Evolutionary conservation across 805 yeast species (phyloP).

Genomic region (Martiniozyma abietophila): DNA sequence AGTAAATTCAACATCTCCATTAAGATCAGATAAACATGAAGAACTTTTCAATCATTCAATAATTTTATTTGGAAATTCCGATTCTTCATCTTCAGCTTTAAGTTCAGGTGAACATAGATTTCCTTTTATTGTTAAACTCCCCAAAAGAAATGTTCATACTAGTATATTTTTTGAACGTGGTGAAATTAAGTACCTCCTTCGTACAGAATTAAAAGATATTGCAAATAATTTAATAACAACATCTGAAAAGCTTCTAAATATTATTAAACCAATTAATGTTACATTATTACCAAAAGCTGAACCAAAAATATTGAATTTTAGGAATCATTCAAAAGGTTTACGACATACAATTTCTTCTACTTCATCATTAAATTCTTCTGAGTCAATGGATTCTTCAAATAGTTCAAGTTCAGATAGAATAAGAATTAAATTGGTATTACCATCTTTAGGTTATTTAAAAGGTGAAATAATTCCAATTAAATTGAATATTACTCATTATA

Average conservation of each 20-base stretch:
- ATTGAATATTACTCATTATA: conserved; percentile 57
- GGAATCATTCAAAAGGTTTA: conserved; percentile 31
- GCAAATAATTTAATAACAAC: conserved; percentile 24
- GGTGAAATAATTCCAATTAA: conserved; percentile 76
- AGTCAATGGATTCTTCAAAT: conserved; percentile 18
- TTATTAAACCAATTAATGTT: conserved; percentile 71
- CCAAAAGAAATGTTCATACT: conserved; percentile 61
- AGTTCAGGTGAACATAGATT: conserved; percentile 80
- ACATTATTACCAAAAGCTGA: conserved; percentile 55
- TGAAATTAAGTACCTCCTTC: conserved; percentile 57
- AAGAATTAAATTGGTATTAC: conserved; percentile 34
- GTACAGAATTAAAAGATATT: conserved; percentile 17
- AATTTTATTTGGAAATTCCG: conserved; percentile 42
- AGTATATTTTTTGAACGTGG: conserved; percentile 81
- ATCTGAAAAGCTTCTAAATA: conserved; percentile 49
- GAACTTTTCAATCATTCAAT: conserved; percentile 51
- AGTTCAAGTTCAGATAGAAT: conserved; percentile 12
- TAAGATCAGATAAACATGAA: conserved; percentile 40
- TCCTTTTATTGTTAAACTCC: conserved; percentile 78
- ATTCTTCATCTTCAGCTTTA: conserved; percentile 25
- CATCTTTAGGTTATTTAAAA: conserved; percentile 62
- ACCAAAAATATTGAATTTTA: conserved; percentile 55
- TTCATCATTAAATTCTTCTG: conserved; percentile 32
- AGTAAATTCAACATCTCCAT: conserved; percentile 43
- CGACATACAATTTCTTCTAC: conserved; percentile 23